phyloP scores from a whole-genome alignment of 495 filamentous ascomycete species.

The Xylaria palmicola region DNA sequence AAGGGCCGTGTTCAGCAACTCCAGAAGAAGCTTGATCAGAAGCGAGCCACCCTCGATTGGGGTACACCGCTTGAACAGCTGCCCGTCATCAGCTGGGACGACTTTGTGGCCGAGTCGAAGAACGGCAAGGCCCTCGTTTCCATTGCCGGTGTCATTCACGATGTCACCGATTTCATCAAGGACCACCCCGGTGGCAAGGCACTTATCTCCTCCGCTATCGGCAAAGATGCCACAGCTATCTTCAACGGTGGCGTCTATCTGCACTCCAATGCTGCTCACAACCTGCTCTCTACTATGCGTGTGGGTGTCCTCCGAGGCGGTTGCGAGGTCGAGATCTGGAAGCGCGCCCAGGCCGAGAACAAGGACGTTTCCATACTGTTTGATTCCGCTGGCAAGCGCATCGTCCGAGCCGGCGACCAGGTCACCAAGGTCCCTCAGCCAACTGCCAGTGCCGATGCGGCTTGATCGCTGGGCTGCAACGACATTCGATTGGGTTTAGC shows the following conservation, averaged over 20 bases:
- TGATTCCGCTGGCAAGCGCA: conserved; percentile 76
- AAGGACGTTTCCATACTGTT: conserved; percentile 78
- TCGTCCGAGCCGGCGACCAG: conserved; percentile 88
- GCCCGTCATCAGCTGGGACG: conserved; percentile 95
- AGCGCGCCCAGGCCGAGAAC: conserved; percentile 87
- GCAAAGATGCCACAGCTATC: conserved; percentile 97
- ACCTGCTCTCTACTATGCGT: conserved; percentile 92
- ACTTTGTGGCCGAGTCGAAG: conserved; percentile 84
- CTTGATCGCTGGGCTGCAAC: too few species aligned
- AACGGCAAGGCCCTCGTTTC: conserved; percentile 85
- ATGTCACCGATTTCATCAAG: conserved; percentile 91
- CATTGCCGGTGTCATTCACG: conserved; percentile 93
- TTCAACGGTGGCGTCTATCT: conserved; percentile 99
- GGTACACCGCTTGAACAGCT: conserved; percentile 90
- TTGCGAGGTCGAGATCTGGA: conserved; percentile 99
- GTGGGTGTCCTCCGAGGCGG: conserved; percentile 95
- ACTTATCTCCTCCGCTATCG: conserved; percentile 86
- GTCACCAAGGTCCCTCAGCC: conserved; percentile 80
- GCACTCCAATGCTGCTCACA: conserved; percentile 97
- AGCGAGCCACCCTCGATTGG: conserved; percentile 90
- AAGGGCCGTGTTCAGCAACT: conserved; percentile 96
- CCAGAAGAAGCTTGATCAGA: conserved; percentile 99
- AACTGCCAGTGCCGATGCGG: conserved; percentile 69
- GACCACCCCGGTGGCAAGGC: conserved; percentile 97
- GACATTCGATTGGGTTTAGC: too few species aligned